Base-by-base conservation (phyloP, 2,329 filamentous ascomycete genomes). In the Fonsecaea monophora region DNA sequence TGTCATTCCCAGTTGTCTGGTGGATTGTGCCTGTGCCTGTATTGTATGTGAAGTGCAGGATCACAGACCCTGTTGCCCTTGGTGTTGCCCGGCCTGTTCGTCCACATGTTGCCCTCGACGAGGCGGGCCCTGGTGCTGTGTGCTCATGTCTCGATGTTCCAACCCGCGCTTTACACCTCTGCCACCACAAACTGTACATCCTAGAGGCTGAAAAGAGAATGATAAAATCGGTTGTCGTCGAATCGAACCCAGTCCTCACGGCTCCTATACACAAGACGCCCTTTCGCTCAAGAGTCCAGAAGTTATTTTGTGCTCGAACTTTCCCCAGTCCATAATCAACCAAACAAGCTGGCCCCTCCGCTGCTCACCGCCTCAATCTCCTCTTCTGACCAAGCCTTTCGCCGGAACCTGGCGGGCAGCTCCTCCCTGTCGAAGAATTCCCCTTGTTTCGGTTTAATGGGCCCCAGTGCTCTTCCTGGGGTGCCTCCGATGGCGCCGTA, bases 331-430 rank as follows among this genome's bases (percentile, higher is more conserved):
- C 55, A 40, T 30, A 81, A 73, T 77, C 78, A 87, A 69, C 81
- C 83, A 73, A 83, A 85, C 72, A 88, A 74, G 75, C 86, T 90
- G 38, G 94, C 95, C 65, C 95, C 95, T 63, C 94, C 95, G 64
- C 92, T 95, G 87, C 97, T 93, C 75, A 99, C 87, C 25, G 93
- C 94, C 79, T 98, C 95, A 68, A 99, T 99, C 86, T 99, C 95
- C 53, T 89, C 89, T 73, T 89, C 80, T 42, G 87, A 89, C 81
- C 94, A 91, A 12, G 88, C 86, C 57, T 87, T 82, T 71, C 92
- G 87, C 75, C 89, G 88, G 86, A 97, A 99, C 74, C 94, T 88
- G 70, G 84, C 78, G 18, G 95, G 94, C 30, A 99, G 88, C 81
- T 99, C 91, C 73, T 88, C 91, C 73, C 93, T 88, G 80, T 98